Evolutionary conservation across 2,329 filamentous ascomycete species (phyloP).

Genomic region (Alternaria ethzedia): DNA sequence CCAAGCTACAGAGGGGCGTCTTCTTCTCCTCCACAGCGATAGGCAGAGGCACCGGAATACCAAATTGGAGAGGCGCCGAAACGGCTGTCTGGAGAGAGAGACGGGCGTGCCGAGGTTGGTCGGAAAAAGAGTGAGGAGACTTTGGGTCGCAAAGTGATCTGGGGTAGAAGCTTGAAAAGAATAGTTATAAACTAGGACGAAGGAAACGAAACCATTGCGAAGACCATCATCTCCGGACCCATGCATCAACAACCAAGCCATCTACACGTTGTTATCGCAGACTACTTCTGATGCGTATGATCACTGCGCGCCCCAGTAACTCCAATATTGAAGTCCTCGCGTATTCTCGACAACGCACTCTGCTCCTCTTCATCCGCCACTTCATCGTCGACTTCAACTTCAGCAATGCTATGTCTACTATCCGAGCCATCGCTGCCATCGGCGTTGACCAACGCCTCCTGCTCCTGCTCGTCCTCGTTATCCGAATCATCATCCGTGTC

Average conservation of each 20-base stretch:
- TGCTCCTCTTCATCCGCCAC: constrained; percentile 15
- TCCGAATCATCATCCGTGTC: constrained; percentile 25
- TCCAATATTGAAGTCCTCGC: constrained; percentile 19
- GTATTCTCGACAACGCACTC: constrained; percentile 19
- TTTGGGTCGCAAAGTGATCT: no score
- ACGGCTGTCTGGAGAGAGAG: no score
- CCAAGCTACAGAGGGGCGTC: no score
- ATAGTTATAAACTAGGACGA: neutral
- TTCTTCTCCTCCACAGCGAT: no score
- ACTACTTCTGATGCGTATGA: neutral
- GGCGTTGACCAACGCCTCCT: neutral
- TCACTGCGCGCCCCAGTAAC: constrained; percentile 13
- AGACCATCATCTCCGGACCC: neutral
- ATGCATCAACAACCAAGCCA: neutral
- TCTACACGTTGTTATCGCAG: no score
- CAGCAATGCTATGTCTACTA: neutral
- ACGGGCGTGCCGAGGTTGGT: no score
- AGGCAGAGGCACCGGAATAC: no score
- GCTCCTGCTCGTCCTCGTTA: constrained; percentile 3
- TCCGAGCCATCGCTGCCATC: neutral
- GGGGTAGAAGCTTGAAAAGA: neutral
- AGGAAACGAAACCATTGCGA: neutral
- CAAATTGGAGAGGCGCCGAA: no score
- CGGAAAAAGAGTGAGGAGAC: no score
- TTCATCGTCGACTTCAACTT: constrained; percentile 5